These are phyloP conservation scores for Fusarium lateritium DNA, from an alignment of 2,329 filamentous ascomycete species.

Conservation along the genomic window DNA sequence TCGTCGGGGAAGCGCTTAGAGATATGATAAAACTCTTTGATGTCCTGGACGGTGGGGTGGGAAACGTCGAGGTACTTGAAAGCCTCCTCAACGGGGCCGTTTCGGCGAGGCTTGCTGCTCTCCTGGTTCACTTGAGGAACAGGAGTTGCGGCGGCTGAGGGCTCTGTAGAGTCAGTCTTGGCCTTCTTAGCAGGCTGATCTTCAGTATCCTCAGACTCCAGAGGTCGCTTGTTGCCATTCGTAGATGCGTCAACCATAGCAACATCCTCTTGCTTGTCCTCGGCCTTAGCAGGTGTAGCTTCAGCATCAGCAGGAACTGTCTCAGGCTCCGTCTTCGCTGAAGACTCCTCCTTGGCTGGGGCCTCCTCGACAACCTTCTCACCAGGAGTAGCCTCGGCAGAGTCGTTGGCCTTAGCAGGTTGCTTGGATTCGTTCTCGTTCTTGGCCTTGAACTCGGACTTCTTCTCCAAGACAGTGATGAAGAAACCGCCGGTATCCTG, in stretches of 20 bases:
- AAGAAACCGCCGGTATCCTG: slow-evolving; percentile 99
- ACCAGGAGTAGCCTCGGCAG: slow-evolving; percentile 26
- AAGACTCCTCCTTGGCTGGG: slow-evolving; percentile 52
- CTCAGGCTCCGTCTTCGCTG: slow-evolving; percentile 55
- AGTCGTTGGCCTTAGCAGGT: slow-evolving; percentile 33
- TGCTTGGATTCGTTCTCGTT: slow-evolving; percentile 70
- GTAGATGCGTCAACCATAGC: slow-evolving; percentile 51
- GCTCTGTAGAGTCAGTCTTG: slow-evolving; percentile 57
- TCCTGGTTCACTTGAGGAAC: slow-evolving; percentile 48
- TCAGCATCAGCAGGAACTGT: slow-evolving; percentile 48
- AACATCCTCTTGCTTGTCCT: slow-evolving; percentile 49
- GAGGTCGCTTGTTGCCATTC: slow-evolving; percentile 55
- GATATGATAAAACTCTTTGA: slow-evolving; percentile 88
- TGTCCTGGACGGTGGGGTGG: slow-evolving; percentile 82
- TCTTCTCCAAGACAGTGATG: slow-evolving; percentile 95
- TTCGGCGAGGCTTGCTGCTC: slow-evolving; percentile 57
- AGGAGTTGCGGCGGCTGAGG: slow-evolving; percentile 41
- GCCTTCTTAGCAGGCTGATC: slow-evolving; percentile 64
- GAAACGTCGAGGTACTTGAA: slow-evolving; percentile 89
- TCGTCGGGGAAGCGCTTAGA: slow-evolving; percentile 88
- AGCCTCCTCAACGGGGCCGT: slow-evolving; percentile 82
- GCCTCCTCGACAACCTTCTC: slow-evolving; percentile 39
- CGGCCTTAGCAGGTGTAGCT: slow-evolving; percentile 7
- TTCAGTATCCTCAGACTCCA: slow-evolving; percentile 55
- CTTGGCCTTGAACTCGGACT: slow-evolving; percentile 84